Percentiles rank a stretch among this genome's conserved stretches.
phyloP scores from a whole-genome alignment of 441 rosid species.

The Populus hybrid region DNA sequence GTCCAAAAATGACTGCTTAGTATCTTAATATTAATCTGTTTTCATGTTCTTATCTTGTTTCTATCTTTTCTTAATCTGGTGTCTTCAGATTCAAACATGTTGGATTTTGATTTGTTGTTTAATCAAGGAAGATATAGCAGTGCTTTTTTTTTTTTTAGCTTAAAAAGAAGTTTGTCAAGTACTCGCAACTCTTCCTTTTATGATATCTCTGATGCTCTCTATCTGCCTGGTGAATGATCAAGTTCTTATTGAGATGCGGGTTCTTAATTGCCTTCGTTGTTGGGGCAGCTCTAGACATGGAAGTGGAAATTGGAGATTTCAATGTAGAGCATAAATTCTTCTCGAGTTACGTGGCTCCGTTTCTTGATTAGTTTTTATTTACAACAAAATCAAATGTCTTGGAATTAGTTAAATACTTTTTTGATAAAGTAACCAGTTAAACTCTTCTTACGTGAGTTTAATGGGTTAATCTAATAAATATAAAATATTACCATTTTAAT shows the following conservation, averaged over 20 bases:
- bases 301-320: constrained; percentile 9
- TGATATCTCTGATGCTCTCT: neutral
- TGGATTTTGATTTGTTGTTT: constrained; percentile 47
- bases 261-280: neutral
- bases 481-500: no score
- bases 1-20: constrained; percentile 38
- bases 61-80: constrained; percentile 23
- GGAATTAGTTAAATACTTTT: no score
- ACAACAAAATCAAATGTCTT: no score
- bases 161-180: neutral
- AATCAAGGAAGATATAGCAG: constrained; percentile 35
- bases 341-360: constrained; percentile 8
- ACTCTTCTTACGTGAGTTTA: no score
- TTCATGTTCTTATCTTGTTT: constrained; percentile 7
- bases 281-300: neutral
- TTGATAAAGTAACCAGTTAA: no score
- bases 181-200: neutral
- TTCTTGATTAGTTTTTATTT: no score
- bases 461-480: no score
- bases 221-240: neutral
- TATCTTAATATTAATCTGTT: constrained; percentile 25
- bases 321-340: constrained; percentile 16
- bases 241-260: neutral
- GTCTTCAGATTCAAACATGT: constrained; percentile 27
- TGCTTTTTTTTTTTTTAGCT: constrained; percentile 8